phyloP scores from a whole-genome alignment of 306 rosid genomes.

The Citrullus mucosospermus region DNA sequence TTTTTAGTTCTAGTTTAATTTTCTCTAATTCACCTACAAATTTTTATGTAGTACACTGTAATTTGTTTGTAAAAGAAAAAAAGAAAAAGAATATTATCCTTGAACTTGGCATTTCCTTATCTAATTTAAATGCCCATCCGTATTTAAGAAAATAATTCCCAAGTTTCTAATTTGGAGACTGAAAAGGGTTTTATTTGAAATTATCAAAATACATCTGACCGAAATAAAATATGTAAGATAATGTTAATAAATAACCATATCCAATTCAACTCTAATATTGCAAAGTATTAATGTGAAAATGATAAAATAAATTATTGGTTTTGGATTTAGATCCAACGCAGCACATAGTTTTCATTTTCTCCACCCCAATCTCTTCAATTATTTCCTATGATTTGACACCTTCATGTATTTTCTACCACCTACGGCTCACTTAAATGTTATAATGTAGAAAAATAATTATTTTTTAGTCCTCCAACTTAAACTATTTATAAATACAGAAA shows the following conservation, averaged over 20 bases:
- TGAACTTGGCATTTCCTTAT: neutral
- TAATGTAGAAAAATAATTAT: too few relatives aligned
- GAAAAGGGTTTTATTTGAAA: neutral
- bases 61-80: too few relatives aligned
- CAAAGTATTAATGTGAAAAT: neutral
- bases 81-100: too few relatives aligned
- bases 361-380: neutral
- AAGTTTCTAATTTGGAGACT: neutral
- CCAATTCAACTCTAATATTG: neutral
- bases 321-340: neutral
- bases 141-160: neutral
- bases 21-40: too few relatives aligned
- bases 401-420: neutral
- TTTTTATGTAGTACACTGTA: too few relatives aligned
- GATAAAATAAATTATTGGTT: neutral
- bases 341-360: neutral
- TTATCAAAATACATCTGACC: neutral
- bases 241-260: neutral
- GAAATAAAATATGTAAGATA: neutral
- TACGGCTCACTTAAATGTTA: too few relatives aligned
- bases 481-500: too few relatives aligned
- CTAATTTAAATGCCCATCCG: neutral
- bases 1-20: too few relatives aligned
- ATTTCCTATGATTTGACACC: neutral
- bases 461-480: too few relatives aligned